Percentiles rank a stretch among this genome's conserved stretches.
Evolutionary conservation across 805 yeast species (phyloP).

Genomic region (Kurtzmaniella fragi): DNA sequence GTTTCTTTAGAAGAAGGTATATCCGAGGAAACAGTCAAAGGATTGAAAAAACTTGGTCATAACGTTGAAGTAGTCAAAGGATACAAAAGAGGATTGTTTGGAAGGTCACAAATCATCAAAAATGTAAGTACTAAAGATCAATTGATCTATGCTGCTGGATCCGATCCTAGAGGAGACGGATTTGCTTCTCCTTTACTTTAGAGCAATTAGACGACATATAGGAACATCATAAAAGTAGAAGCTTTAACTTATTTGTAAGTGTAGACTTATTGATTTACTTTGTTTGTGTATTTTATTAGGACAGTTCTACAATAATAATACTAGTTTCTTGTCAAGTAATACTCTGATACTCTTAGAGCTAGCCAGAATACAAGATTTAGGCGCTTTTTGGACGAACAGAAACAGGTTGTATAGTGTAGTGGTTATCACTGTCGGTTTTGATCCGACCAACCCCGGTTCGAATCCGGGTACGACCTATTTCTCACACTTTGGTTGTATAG

Average conservation of each 20-base stretch:
- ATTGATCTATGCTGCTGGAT: conserved; percentile 61
- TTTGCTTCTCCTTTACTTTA: conserved; percentile 55
- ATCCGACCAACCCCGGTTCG: conserved; percentile 73
- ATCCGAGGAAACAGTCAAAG: conserved; percentile 37
- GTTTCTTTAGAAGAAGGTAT: conserved; percentile 67
- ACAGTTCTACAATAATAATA: background rate
- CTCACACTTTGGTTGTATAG: conserved; percentile 49
- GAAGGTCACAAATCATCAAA: conserved; percentile 71
- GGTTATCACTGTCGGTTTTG: conserved; percentile 71
- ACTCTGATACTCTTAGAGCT: too few relatives aligned
- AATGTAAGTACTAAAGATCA: conserved; percentile 36
- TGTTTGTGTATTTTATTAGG: background rate
- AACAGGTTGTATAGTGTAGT: conserved; percentile 52
- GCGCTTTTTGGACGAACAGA: too few relatives aligned
- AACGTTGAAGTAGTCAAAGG: conserved; percentile 41
- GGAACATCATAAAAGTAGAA: background rate
- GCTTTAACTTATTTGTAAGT: background rate
- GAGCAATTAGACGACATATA: too few relatives aligned
- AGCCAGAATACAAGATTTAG: too few relatives aligned
- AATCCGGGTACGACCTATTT: conserved; percentile 64
- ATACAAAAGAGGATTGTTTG: conserved; percentile 42
- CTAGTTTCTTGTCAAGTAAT: background rate
- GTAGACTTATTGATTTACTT: background rate
- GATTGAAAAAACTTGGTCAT: conserved; percentile 54
- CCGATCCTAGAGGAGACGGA: conserved; percentile 84